Evolutionary conservation across 371 early-diverging fungal genomes (phyloP).

Genomic region (Funneliformis caledonium): DNA sequence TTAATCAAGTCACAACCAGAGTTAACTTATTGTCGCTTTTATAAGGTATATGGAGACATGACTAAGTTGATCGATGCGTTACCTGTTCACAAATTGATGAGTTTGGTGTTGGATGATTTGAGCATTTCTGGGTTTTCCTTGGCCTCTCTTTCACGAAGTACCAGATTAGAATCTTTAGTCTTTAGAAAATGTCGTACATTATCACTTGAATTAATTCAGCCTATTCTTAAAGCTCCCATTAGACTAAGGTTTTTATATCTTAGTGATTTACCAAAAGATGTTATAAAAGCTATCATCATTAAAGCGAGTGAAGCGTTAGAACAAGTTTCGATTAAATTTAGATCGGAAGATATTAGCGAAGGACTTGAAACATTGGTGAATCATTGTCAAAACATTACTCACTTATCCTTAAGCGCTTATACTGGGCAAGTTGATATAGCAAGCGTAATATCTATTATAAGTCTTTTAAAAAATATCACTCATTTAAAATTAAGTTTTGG

Average conservation of each 20-base stretch:
- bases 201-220: not conserved
- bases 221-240: not conserved
- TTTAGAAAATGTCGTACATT: not conserved
- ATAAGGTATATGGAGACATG: not conserved
- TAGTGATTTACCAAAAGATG: not conserved
- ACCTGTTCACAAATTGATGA: not conserved
- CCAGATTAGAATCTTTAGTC: not conserved
- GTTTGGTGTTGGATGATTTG: not conserved
- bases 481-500: not conserved
- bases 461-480: not conserved
- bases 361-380: not conserved
- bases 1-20: not conserved
- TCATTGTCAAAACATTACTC: not conserved
- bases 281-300: not conserved
- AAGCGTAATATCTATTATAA: not conserved
- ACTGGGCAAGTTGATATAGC: not conserved
- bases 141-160: not conserved
- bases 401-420: not conserved
- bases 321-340: not conserved
- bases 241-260: not conserved
- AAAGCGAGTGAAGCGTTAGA: not conserved
- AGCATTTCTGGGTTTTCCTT: not conserved
- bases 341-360: not conserved
- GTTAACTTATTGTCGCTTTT: conserved; percentile 13
- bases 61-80: not conserved